Evolutionary conservation across 352 stramenopile species (phyloP), one percentile per base, ranked within the genome.

Genomic region (Blastocystis sp.): DNA sequence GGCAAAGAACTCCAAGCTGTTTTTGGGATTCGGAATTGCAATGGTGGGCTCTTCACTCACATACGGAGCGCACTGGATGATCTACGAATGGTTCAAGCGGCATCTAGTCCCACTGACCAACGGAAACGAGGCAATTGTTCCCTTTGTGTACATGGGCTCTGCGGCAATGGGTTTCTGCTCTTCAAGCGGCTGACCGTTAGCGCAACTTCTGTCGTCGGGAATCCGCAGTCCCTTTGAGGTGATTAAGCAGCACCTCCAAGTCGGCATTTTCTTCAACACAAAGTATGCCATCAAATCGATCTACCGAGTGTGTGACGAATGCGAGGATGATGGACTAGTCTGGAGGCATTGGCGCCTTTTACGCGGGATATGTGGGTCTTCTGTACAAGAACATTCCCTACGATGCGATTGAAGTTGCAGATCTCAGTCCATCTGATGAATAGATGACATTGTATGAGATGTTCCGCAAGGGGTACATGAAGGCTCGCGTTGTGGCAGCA

Each of bases 331-430:
- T 64, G 21, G 1, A 3, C 21, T 87, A 87, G 77, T 77, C 62
- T 21, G 77, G 77, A 78, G 77, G 77, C 48, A 52, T 87, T 45
- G 28, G 38, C 7, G 77, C 77, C 1, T 87, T 87, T 41, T 87
- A 87, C 71, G 45, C 62, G 14, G 77, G 77, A 41, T 87, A 87
- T 56, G 59, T 62, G 7, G 41, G 62, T n/a, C 48, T 87, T 4
- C 56, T 87, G 41, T 87, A 77, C 56, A 87, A 87, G 48, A 87
- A 78, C 56, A 87, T 87, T 43, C 77, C 77, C 38, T 87, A 87
- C 23, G 77, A 87, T 87, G 77, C 65, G 38, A 77, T 74, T 78
- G 71, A 81, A 38, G 71, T 81, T 52, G 69, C 17, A 19, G 2
- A 14, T 66, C 21, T 40, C 11, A 28, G 17, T 60, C 34, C 5